Evolutionary conservation across 2,329 filamentous ascomycete species (phyloP), one percentile per base, ranked within the genome.

Genomic region (Chrysosphaeria jannelii): DNA sequence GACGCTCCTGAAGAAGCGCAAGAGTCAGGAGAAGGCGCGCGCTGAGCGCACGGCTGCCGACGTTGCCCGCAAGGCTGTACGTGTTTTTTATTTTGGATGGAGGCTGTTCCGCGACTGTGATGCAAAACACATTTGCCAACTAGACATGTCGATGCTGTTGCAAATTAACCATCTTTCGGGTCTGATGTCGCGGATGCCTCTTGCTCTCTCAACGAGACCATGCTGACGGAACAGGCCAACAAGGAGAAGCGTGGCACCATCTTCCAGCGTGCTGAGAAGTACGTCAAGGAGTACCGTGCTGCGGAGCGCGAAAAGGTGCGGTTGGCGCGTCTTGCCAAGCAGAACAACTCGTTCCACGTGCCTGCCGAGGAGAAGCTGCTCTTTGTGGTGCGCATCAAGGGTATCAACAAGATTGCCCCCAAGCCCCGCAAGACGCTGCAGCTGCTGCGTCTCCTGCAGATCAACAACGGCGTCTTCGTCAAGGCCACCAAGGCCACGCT

Each of bases 381-480:
- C 57, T 97, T 97, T 51, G 67, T 97, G 42, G 57, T 93, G 53
- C 81, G 85, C 51, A 97, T 97, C 65, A 97, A 97, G 76, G 85
- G 68, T 66, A 93, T 97, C 78, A 93, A 93, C 75, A 97, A 97
- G 74, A 93, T 97, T 43, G 68, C 88, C 48, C 85, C 85, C 41
- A 93, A 97, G 74, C 88, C 88, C 53, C 79, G 85, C 64, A 97
- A 97, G 70, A 93, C 90, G 46, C 68, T 97, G 41, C 85, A 97
- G 59, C 75, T 97, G 31, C 79, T 97, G 49, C 81, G 85, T 62
- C 76, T 97, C 36, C 70, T 97, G 43, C 85, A 97, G 63, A 97
- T 97, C 72, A 97, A 97, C 75, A 93, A 90, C 53, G 85, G 81
- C 53, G 76, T 91, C 52, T 97, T 97, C 58, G 61, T 97, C 54